Conservation (phyloP, 148 eudicot species). For the Rhododendron henanense region DNA sequence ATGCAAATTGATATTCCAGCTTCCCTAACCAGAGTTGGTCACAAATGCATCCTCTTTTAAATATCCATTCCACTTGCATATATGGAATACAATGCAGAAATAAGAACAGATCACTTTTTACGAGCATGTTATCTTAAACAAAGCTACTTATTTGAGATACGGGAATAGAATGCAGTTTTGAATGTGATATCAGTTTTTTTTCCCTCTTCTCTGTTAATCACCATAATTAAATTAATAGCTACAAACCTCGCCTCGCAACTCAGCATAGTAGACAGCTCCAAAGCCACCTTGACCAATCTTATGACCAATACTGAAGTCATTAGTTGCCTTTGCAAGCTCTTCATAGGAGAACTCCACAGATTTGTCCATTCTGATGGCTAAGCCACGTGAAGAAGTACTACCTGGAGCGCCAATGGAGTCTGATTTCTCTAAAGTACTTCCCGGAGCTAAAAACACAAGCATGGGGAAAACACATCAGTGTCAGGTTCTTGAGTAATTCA, state of each 20-base stretch:
- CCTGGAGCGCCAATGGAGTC: conserved; percentile 17
- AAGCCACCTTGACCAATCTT: conserved; percentile 77
- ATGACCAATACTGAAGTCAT: conserved; percentile 40
- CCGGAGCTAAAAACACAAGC: conserved; percentile 16
- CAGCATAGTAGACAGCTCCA: conserved; percentile 58
- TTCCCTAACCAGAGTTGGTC: neutral
- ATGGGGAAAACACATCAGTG: conserved; percentile 50
- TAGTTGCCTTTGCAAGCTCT: conserved; percentile 56
- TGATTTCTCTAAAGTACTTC: conserved; percentile 23
- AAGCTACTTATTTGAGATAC: neutral
- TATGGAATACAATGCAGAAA: conserved; percentile 3
- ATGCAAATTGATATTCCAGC: neutral
- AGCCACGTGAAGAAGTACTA: conserved; percentile 23
- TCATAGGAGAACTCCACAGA: conserved; percentile 56
- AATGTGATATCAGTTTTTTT: neutral
- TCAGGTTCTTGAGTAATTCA: neutral
- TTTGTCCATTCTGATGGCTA: conserved; percentile 44
- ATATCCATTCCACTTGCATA: neutral
- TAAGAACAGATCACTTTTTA: neutral
- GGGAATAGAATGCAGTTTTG: neutral
- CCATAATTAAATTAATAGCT: neutral
- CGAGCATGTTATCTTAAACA: neutral
- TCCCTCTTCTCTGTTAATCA: neutral
- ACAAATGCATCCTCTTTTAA: neutral
- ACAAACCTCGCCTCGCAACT: conserved; percentile 62